phyloP scores from a whole-genome alignment of 768 basidiomycete genomes.

The Agaricus sinodeliciosus region DNA sequence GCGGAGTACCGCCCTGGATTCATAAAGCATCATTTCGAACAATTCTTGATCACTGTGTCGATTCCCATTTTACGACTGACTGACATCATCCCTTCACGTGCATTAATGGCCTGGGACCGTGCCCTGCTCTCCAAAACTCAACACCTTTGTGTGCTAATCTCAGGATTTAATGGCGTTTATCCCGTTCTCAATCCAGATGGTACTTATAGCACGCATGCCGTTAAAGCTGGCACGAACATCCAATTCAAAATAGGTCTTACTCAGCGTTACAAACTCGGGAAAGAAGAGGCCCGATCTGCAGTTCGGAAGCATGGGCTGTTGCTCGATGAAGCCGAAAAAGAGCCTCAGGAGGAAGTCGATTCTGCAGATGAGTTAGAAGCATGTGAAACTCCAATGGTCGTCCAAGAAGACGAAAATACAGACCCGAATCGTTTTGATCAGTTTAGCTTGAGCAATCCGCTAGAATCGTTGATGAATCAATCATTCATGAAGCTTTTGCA shows the following conservation, averaged over 20 bases:
- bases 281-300: slow-evolving; percentile 39
- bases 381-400: slow-evolving; percentile 11
- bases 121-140: slow-evolving; percentile 49
- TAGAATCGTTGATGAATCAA: slow-evolving; percentile 56
- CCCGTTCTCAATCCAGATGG: slow-evolving; percentile 45
- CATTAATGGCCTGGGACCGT: slow-evolving; percentile 70
- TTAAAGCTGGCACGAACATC: slow-evolving; percentile 27
- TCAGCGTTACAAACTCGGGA: slow-evolving; percentile 51
- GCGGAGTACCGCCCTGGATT: slow-evolving; percentile 55
- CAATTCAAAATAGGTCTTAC: slow-evolving; percentile 62
- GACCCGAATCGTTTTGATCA: slow-evolving; percentile 43
- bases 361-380: slow-evolving; percentile 11
- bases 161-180: slow-evolving; percentile 45
- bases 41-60: slow-evolving; percentile 50
- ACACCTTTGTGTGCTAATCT: slow-evolving; percentile 60
- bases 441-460: slow-evolving; percentile 57
- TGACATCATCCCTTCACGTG: slow-evolving; percentile 50
- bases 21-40: slow-evolving; percentile 36
- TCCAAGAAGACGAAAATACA: slow-evolving; percentile 24
- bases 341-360: slow-evolving; percentile 17
- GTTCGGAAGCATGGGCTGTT: slow-evolving; percentile 45
- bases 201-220: slow-evolving; percentile 26
- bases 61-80: slow-evolving; percentile 48
- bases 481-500: slow-evolving; percentile 48
- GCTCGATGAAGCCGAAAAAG: slow-evolving; percentile 35